Evolutionary conservation across 1,284 basidiomycete species (phyloP).

Genomic region (Vanrija sp.): DNA sequence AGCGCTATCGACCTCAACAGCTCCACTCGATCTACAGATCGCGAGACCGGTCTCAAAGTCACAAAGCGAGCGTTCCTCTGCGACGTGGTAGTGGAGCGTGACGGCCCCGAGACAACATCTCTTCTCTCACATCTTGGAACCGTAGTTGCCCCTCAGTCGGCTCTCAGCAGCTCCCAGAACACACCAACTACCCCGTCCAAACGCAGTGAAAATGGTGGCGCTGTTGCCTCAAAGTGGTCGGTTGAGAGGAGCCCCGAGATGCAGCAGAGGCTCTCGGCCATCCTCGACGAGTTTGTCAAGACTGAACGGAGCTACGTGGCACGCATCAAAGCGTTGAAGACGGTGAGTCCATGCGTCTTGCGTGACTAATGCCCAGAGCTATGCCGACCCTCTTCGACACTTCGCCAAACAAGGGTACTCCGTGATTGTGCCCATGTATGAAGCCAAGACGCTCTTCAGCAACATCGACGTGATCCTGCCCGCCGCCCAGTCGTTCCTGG

Average conservation of each 20-base stretch:
- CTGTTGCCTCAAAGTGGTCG: not conserved
- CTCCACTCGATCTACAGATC: conserved; percentile 36
- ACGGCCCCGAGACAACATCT: conserved; percentile 36
- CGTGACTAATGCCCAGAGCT: conserved; percentile 53
- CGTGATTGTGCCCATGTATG: conserved; percentile 79
- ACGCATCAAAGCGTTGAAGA: conserved; percentile 42
- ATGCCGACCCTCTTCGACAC: conserved; percentile 82
- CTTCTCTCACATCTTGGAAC: conserved; percentile 38
- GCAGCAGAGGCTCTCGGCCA: conserved; percentile 22
- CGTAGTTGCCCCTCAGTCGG: conserved; percentile 16
- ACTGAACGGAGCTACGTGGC: conserved; percentile 46
- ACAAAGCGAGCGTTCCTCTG: conserved; percentile 41
- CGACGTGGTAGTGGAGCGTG: conserved; percentile 41
- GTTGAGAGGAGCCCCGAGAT: conserved; percentile 19
- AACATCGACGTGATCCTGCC: conserved; percentile 86
- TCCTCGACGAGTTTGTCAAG: conserved; percentile 45
- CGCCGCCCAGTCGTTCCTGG: conserved; percentile 79
- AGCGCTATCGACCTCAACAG: conserved; percentile 39
- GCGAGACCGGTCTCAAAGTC: conserved; percentile 26
- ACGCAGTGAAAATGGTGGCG: conserved; percentile 10
- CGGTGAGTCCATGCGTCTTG: conserved; percentile 22
- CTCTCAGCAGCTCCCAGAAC: too few species aligned
- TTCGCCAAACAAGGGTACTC: conserved; percentile 81
- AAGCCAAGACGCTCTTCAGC: conserved; percentile 87
- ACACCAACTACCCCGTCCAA: conserved; percentile 20